Conservation (phyloP, 441 rosid genomes). For the Isatis lusitanica region DNA sequence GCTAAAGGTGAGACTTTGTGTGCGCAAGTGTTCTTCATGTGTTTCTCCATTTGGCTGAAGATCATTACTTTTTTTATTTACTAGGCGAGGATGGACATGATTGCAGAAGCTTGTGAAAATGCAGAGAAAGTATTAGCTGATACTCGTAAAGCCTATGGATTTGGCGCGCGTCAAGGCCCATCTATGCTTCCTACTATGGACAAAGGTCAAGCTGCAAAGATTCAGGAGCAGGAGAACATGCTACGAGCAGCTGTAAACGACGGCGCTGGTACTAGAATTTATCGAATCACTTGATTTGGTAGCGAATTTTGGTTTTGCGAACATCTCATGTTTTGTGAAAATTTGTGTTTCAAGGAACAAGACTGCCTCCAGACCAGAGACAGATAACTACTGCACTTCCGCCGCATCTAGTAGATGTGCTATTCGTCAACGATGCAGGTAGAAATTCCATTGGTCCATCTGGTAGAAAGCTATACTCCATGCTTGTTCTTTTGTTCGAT, state of each 20-base stretch:
- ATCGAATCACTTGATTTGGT: not conserved
- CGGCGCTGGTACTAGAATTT: constrained; percentile 61
- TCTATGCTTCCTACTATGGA: constrained; percentile 82
- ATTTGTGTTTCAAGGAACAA: constrained; percentile 51
- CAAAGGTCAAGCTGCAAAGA: constrained; percentile 85
- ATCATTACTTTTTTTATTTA: not conserved
- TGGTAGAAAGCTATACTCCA: not conserved
- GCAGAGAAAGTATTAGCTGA: constrained; percentile 86
- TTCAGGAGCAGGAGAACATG: constrained; percentile 81
- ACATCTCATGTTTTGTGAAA: not conserved
- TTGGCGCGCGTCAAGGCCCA: constrained; percentile 84
- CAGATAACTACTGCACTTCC: constrained; percentile 82
- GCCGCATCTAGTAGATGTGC: constrained; percentile 75
- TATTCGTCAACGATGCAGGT: constrained; percentile 57
- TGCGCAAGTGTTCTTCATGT: not conserved
- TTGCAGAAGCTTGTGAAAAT: constrained; percentile 91
- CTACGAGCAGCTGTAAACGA: constrained; percentile 80
- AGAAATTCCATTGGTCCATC: constrained; percentile 8
- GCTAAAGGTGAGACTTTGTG: constrained; percentile 52
- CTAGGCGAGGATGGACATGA: constrained; percentile 85
- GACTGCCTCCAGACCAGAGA: constrained; percentile 80
- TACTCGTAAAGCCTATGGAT: constrained; percentile 83
- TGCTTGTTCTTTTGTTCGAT: not conserved
- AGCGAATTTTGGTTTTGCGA: not conserved
- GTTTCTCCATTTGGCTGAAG: not conserved